These are phyloP conservation scores for Heliocybe sulcata DNA, from an alignment of 1,284 basidiomycete species.

Conservation along the genomic window DNA sequence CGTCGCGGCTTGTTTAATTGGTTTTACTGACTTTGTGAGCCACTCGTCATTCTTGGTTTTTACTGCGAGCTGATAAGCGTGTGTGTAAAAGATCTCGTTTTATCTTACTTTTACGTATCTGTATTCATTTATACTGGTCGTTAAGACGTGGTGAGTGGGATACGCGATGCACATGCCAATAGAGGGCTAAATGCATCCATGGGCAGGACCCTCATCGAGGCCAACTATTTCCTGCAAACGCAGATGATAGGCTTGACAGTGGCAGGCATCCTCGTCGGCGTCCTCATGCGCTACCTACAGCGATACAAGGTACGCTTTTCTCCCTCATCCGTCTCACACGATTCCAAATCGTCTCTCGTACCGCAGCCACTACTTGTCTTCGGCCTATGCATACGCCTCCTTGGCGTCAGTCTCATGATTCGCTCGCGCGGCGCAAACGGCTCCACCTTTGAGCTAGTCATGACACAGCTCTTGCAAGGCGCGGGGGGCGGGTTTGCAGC, in stretches of 20 bases:
- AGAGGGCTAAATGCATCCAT: too few species aligned
- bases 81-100: conserved; percentile 44
- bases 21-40: conserved; percentile 61
- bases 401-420: conserved; percentile 69
- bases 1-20: conserved; percentile 54
- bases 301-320: conserved; percentile 39
- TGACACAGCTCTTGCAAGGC: conserved; percentile 73
- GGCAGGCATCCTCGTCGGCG: conserved; percentile 56
- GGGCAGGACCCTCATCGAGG: conserved; percentile 38
- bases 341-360: too few species aligned
- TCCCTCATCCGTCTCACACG: background rate
- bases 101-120: conserved; percentile 56
- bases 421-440: conserved; percentile 60
- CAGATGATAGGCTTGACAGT: conserved; percentile 59
- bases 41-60: conserved; percentile 14
- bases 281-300: conserved; percentile 44
- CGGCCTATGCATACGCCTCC: conserved; percentile 43
- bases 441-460: conserved; percentile 53
- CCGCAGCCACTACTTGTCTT: conserved; percentile 55
- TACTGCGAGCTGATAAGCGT: background rate
- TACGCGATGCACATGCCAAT: background rate
- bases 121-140: conserved; percentile 53
- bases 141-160: conserved; percentile 44
- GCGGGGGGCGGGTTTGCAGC: conserved; percentile 76
- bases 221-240: conserved; percentile 47